Evolutionary conservation across 163 green algal genomes (phyloP).

Genomic region (Scenedesmus sp.): DNA sequence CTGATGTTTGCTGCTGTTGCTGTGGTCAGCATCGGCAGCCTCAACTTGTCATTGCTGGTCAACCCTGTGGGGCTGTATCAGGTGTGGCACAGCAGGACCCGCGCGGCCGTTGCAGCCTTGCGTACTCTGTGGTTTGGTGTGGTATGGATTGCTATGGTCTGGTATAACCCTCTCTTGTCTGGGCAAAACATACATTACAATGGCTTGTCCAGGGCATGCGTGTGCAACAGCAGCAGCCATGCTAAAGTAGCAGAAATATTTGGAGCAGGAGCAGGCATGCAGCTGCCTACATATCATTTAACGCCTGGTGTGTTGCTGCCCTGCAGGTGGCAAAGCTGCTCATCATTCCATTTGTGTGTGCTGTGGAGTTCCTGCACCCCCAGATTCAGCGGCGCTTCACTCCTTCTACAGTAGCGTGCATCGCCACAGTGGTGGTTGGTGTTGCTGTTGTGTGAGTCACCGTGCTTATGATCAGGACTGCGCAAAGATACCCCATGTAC

Average conservation of each 20-base stretch:
- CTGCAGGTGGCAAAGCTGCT: conserved; percentile 94
- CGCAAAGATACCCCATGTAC: neutral
- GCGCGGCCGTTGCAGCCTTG: neutral
- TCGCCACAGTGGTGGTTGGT: conserved; percentile 83
- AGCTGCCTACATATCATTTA: neutral
- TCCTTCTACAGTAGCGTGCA: conserved; percentile 70
- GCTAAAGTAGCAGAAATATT: too few relatives aligned
- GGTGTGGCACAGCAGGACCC: conserved; percentile 60
- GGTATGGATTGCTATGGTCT: too few relatives aligned
- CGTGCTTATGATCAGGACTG: neutral
- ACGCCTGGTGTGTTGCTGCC: neutral
- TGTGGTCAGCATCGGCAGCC: conserved; percentile 87
- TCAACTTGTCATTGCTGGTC: conserved; percentile 94
- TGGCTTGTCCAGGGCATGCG: too few relatives aligned
- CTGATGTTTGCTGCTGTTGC: conserved; percentile 85
- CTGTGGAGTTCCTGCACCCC: conserved; percentile 82
- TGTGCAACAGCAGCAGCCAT: neutral
- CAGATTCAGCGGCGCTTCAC: conserved; percentile 83
- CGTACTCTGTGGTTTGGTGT: too few relatives aligned
- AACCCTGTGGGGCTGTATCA: conserved; percentile 96
- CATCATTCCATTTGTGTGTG: conserved; percentile 93
- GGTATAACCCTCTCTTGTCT: too few relatives aligned
- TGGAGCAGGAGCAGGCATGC: neutral
- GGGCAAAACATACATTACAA: too few relatives aligned
- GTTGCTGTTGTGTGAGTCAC: conserved; percentile 90